A percentile compares a stretch with the other conserved stretches of the same genome.
Conservation (phyloP, 352 stramenopile species). For the Pythium sukuiense region DNA sequence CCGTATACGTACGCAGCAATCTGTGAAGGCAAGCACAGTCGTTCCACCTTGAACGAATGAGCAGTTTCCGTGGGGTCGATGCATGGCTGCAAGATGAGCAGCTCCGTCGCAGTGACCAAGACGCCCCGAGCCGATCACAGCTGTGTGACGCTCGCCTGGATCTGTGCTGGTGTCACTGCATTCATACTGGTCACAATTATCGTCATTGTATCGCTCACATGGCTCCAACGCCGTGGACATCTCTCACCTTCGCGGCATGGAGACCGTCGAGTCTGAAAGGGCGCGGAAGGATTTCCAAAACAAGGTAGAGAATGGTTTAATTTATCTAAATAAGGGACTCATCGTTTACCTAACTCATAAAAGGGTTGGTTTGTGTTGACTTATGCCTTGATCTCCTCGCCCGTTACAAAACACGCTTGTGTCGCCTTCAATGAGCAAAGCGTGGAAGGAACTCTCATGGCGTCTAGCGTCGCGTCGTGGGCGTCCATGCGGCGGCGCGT, state of each 20-base stretch:
- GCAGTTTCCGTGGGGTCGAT: constrained; percentile 42
- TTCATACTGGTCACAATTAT: not conserved
- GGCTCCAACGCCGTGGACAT: not conserved
- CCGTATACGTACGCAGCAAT: constrained; percentile 7
- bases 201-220: not conserved
- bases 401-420: not conserved
- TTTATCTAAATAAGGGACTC: no score
- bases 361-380: no score
- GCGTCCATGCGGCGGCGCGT: not conserved
- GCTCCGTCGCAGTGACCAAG: constrained; percentile 38
- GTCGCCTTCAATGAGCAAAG: not conserved
- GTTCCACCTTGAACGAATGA: constrained; percentile 8
- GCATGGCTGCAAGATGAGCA: constrained; percentile 28
- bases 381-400: no score
- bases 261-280: not conserved
- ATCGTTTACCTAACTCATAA: no score
- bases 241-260: no score
- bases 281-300: not conserved
- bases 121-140: constrained; percentile 19
- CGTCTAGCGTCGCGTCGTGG: constrained; percentile 15
- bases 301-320: no score
- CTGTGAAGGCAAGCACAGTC: constrained; percentile 6
- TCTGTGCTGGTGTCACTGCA: not conserved
- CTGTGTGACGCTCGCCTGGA: not conserved
- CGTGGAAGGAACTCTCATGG: not conserved